These are phyloP conservation scores for Euphrasia confusa DNA, from an alignment of 257 asterid species.

Conservation along the genomic window DNA sequence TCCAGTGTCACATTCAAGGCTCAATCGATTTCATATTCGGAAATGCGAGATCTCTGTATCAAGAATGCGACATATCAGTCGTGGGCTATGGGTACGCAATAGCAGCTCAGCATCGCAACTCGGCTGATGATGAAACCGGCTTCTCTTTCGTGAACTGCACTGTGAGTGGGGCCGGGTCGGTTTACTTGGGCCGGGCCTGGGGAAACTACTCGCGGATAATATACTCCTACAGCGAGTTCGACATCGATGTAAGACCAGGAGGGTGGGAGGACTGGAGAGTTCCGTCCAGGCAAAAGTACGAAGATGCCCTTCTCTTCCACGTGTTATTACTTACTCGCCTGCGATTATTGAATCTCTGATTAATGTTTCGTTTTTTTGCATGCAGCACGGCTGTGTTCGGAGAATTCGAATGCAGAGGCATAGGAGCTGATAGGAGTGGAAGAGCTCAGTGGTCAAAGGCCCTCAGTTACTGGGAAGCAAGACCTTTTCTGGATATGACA, in stretches of 20 bases:
- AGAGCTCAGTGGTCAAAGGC: slow-evolving; percentile 59
- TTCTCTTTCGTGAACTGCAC: slow-evolving; percentile 70
- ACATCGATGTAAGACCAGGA: slow-evolving; percentile 31
- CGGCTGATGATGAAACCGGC: slow-evolving; percentile 53
- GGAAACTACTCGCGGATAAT: slow-evolving; percentile 52
- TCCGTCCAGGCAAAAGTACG: slow-evolving; percentile 37
- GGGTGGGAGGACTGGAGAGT: slow-evolving; percentile 72
- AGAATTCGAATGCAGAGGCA: slow-evolving; percentile 59
- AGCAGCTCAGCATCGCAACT: slow-evolving; percentile 69
- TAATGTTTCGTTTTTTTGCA: not conserved
- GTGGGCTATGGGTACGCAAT: slow-evolving; percentile 27
- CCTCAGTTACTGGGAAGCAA: slow-evolving; percentile 34
- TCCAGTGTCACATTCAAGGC: slow-evolving; percentile 63
- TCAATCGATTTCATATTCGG: slow-evolving; percentile 78
- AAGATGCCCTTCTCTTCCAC: not conserved
- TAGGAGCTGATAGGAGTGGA: slow-evolving; percentile 50
- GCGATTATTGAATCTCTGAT: not conserved
- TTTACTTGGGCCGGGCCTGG: slow-evolving; percentile 74
- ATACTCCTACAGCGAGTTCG: slow-evolving; percentile 41
- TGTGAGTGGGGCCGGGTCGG: slow-evolving; percentile 42
- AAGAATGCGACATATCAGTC: slow-evolving; percentile 55
- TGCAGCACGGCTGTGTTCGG: slow-evolving; percentile 60
- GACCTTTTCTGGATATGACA: slow-evolving; percentile 32
- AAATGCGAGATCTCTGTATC: slow-evolving; percentile 59
- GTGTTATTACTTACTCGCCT: not conserved